Base-by-base conservation (phyloP, 2,329 filamentous ascomycete species). In the Hymenoscyphus repandus region DNA sequence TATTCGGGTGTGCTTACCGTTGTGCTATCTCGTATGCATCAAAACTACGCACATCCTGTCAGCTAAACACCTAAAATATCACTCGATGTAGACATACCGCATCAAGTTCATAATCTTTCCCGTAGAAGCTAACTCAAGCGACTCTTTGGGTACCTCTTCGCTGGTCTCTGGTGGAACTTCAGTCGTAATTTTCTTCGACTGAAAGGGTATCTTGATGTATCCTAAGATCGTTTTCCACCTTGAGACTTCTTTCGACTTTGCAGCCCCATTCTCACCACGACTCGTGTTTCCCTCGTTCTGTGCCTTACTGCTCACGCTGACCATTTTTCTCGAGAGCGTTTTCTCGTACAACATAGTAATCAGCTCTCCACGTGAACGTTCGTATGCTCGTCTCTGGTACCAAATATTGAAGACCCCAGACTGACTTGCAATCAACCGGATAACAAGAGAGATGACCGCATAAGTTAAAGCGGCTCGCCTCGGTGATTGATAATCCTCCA, bases 91-190 rank as follows among this genome's bases (percentile, higher is more conserved):
- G 39, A 49, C 57, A 42, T 79, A 83, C 44, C 89, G 83, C 74
- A 95, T 87, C 2, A 96, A 70, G 61, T 95, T 96, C 54, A 96
- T 78, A 46, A 96, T 93, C 64, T 95, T 95, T 6, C 90, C 90
- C 69, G 91, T 92, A 0, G 88, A 90, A 0, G 90, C 89, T 2
- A 86, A 79, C 49, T 78, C 72, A 50, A 77, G 76, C 22, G 52
- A 53, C 49, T 66, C 66, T 40, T 62, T 55, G 32, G 55, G 64
- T 45, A 50, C 65, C 50, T 57, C 57, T 34, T 46, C 45, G 15
- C 57, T 58, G 38, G 30, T 22, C 30, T 50, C 42, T 2, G 39
- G 37, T 6, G 6, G 13, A 6, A 33, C 33, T 10, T 60, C 42
- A 5, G 39, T 30, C 11, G 6, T 13, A 9, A 33, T 32, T 10